A percentile compares a stretch with the other conserved stretches of the same genome.
Conservation (phyloP, 164 flowering plant species). For the Aristolochia contorta region DNA sequence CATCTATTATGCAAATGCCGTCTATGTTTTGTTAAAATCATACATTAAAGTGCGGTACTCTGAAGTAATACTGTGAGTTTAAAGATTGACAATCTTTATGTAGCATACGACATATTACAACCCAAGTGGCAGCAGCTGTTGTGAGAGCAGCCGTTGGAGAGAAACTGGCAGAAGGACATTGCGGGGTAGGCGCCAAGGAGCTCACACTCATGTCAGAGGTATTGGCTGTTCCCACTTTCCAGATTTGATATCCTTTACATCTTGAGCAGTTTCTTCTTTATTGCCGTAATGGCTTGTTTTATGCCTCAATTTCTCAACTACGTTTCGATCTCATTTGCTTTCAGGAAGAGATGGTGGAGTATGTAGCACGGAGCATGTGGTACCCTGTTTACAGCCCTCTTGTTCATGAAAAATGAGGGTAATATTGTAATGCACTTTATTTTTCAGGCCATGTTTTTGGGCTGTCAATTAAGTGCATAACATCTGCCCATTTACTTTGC, state of each 20-base stretch:
- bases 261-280: neutral
- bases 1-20: no score
- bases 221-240: neutral
- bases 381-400: constrained; percentile 86
- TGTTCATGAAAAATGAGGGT: constrained; percentile 42
- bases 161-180: constrained; percentile 77
- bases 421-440: no score
- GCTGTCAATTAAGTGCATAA: no score
- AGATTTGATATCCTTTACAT: neutral
- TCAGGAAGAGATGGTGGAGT: constrained; percentile 71
- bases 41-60: no score
- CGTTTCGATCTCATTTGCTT: neutral
- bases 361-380: constrained; percentile 78
- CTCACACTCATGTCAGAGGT: constrained; percentile 82
- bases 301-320: neutral
- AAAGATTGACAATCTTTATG: no score
- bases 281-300: neutral
- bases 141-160: constrained; percentile 73
- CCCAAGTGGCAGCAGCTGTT: constrained; percentile 95
- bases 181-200: constrained; percentile 70
- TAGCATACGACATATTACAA: constrained; percentile 85
- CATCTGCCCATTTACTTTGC: no score
- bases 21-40: no score
- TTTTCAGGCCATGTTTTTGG: no score
- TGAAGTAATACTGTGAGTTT: no score